Conservation (phyloP, 768 basidiomycete species). For the Crucibulum laeve region DNA sequence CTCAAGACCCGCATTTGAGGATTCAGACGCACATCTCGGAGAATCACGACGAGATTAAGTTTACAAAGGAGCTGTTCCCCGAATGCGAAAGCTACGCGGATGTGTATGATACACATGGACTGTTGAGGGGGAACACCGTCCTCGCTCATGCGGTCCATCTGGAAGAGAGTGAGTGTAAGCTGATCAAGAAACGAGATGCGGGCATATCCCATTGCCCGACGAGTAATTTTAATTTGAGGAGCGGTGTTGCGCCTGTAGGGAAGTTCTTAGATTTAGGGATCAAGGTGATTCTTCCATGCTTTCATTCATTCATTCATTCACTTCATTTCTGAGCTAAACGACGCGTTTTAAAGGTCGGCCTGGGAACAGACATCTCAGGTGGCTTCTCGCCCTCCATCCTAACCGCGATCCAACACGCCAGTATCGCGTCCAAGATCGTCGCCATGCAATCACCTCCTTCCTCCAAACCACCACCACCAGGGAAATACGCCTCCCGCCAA, state of each 20-base stretch:
- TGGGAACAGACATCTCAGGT: conserved; percentile 94
- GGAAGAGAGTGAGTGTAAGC: conserved; percentile 62
- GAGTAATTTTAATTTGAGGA: conserved; percentile 88
- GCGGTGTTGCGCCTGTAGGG: conserved; percentile 80
- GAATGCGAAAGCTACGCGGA: conserved; percentile 62
- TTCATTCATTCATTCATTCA: not conserved
- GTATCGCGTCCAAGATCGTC: conserved; percentile 77
- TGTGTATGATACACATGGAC: conserved; percentile 76
- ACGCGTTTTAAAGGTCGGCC: conserved; percentile 74
- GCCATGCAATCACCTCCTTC: conserved; percentile 36
- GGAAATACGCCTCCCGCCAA: conserved; percentile 49
- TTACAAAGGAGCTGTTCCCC: conserved; percentile 66
- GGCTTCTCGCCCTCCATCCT: conserved; percentile 84
- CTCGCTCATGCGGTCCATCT: conserved; percentile 88
- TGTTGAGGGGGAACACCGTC: conserved; percentile 77
- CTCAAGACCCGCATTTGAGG: conserved; percentile 52
- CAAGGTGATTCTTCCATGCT: conserved; percentile 49
- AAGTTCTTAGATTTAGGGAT: conserved; percentile 77
- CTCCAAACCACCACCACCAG: conserved; percentile 2
- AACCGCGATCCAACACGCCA: conserved; percentile 65
- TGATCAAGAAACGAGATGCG: conserved; percentile 60
- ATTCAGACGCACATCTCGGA: conserved; percentile 96
- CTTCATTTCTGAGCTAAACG: not conserved
- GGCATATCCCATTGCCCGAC: conserved; percentile 93
- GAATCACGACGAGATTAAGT: conserved; percentile 67